Conservation (phyloP, 345 rosid species). For the Salix dunnii region DNA sequence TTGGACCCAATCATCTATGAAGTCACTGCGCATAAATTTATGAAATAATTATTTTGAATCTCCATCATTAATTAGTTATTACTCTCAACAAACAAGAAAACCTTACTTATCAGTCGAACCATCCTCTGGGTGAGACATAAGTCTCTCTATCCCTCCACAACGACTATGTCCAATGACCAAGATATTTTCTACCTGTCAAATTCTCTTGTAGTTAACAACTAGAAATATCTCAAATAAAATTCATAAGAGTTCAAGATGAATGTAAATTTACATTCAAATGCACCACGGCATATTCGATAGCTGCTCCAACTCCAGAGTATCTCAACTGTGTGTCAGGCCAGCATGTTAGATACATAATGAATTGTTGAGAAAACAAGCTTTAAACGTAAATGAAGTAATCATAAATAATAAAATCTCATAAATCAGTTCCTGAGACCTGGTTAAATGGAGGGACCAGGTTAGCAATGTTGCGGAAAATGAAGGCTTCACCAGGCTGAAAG, state of each 20-base stretch:
- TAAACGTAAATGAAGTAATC: no score
- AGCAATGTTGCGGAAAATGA: constrained; percentile 47
- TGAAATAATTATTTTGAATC: not conserved
- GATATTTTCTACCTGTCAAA: constrained; percentile 19
- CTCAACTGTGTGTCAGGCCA: constrained; percentile 1
- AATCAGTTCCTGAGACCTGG: constrained; percentile 25
- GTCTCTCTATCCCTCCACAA: constrained; percentile 28
- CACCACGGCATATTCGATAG: constrained; percentile 22
- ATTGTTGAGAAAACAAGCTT: no score
- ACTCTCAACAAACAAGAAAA: not conserved
- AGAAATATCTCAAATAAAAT: not conserved
- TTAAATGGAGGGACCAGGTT: constrained; percentile 52
- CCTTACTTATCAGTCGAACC: constrained; percentile 16
- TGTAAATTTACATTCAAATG: not conserved
- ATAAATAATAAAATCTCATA: not conserved
- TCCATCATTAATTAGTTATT: not conserved
- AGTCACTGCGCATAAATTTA: constrained; percentile 22
- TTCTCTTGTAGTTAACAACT: not conserved
- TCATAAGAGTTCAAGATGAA: not conserved
- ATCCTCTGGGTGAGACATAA: constrained; percentile 15
- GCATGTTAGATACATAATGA: not conserved
- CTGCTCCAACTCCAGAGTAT: constrained; percentile 24
- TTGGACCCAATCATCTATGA: constrained; percentile 31
- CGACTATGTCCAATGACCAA: constrained; percentile 22
- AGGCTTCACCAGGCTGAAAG: constrained; percentile 55